Conservation (phyloP, 2,329 filamentous ascomycete species). For the Pyrenophora teres region DNA sequence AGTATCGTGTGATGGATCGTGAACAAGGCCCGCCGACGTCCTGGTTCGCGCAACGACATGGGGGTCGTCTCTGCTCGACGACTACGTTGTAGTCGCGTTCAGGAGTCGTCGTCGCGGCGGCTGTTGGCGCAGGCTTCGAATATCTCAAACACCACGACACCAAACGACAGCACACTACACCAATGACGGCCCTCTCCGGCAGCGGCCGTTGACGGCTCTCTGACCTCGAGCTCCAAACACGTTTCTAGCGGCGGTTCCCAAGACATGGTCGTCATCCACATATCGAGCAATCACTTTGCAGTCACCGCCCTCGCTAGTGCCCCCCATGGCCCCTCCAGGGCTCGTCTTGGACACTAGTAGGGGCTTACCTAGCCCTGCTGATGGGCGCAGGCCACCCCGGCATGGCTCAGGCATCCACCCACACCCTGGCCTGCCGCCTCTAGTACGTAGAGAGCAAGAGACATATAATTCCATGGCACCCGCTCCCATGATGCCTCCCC, state of each 20-base stretch:
- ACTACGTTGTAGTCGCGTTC: slow-evolving; percentile 26
- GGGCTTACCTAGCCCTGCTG: slow-evolving; percentile 21
- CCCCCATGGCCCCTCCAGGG: slow-evolving; percentile 15
- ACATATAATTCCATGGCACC: slow-evolving; percentile 39
- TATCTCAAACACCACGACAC: slow-evolving; percentile 10
- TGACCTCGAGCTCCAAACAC: slow-evolving; percentile 24
- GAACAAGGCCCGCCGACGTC: slow-evolving; percentile 16
- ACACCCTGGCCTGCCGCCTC: slow-evolving; percentile 25
- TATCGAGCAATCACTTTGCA: slow-evolving; percentile 5
- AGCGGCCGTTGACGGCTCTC: slow-evolving; percentile 26
- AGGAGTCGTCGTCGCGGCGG: slow-evolving; percentile 30
- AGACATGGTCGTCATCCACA: slow-evolving; percentile 38
- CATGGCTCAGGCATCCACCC: slow-evolving; percentile 34
- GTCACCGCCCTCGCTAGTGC: slow-evolving; percentile 40
- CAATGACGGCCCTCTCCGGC: slow-evolving; percentile 21
- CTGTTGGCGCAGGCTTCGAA: slow-evolving; percentile 27
- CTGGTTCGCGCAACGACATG: slow-evolving; percentile 14
- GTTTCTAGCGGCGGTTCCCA: slow-evolving; percentile 21
- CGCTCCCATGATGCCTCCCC: slow-evolving; percentile 29
- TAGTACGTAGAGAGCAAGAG: slow-evolving; percentile 30
- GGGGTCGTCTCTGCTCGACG: slow-evolving; percentile 5
- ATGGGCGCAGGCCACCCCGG: slow-evolving; percentile 19
- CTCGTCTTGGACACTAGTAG: slow-evolving; percentile 7
- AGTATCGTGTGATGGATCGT: slow-evolving; percentile 19
- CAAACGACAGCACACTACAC: slow-evolving; percentile 13